Conservation (phyloP, 352 stramenopile species). For the Pelagophyceae sp. region DNA sequence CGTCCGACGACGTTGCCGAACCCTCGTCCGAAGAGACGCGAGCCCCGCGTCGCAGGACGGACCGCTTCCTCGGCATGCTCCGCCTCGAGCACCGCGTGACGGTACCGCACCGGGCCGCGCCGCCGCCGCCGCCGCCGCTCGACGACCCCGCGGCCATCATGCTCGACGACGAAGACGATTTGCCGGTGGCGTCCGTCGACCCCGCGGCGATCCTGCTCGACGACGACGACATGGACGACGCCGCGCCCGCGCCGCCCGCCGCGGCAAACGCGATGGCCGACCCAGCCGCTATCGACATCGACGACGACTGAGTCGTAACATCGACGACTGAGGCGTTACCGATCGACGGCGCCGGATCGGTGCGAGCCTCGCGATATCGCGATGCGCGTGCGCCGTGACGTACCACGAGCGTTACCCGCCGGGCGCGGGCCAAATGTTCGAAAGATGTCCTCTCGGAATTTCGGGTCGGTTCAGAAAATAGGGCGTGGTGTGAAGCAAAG, state of each 20-base stretch:
- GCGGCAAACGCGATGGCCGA: constrained; percentile 24
- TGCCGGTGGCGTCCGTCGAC: constrained; percentile 6
- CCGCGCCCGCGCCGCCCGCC: not conserved
- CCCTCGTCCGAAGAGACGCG: too few species aligned
- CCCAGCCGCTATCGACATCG: constrained; percentile 32
- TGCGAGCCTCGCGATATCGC: too few species aligned
- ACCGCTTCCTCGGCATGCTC: constrained; percentile 77
- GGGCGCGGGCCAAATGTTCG: too few species aligned
- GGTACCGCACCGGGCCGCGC: constrained; percentile 44
- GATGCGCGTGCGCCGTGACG: too few species aligned
- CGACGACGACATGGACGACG: constrained; percentile 30
- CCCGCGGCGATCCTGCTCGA: constrained; percentile 29
- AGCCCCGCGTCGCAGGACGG: too few species aligned
- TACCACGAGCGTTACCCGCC: too few species aligned
- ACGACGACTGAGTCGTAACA: constrained; percentile 23
- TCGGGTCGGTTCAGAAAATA: too few species aligned
- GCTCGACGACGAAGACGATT: not conserved
- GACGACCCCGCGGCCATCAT: constrained; percentile 7
- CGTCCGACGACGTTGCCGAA: too few species aligned
- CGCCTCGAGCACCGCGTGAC: constrained; percentile 86
- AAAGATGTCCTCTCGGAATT: too few species aligned
- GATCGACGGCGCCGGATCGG: not conserved
- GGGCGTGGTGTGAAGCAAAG: too few species aligned
- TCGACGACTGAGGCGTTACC: too few species aligned
- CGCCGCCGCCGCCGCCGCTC: not conserved